Evolutionary conservation across 768 basidiomycete species (phyloP).

Genomic region (Tylopilus subfusipes): DNA sequence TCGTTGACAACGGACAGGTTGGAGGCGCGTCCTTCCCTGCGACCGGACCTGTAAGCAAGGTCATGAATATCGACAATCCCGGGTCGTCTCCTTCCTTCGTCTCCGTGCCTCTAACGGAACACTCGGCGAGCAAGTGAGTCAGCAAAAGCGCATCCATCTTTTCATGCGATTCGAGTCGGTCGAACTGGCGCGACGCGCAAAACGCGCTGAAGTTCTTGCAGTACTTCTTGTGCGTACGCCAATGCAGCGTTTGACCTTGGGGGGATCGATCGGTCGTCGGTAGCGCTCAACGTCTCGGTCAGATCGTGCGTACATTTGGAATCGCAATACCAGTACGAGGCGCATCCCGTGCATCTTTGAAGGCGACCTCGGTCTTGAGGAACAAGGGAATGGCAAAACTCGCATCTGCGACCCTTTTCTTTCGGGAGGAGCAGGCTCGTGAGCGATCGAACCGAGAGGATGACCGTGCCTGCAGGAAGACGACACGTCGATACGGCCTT

Average conservation of each 20-base stretch:
- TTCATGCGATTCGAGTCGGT: slow-evolving; percentile 49
- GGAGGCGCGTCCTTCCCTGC: slow-evolving; percentile 23
- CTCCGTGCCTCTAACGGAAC: slow-evolving; percentile 11
- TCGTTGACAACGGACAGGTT: slow-evolving; percentile 32
- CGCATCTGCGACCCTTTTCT: slow-evolving; percentile 66
- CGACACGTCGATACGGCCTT: slow-evolving; percentile 42
- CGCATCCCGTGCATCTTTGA: slow-evolving; percentile 62
- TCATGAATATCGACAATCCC: slow-evolving; percentile 36
- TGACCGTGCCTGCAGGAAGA: slow-evolving; percentile 44
- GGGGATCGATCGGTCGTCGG: slow-evolving; percentile 9
- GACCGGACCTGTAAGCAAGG: slow-evolving; percentile 44
- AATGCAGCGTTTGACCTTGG: slow-evolving; percentile 66
- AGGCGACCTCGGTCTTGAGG: slow-evolving; percentile 33
- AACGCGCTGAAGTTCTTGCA: slow-evolving; percentile 58
- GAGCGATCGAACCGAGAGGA: slow-evolving; percentile 47
- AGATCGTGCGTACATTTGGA: slow-evolving; percentile 47
- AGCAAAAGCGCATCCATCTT: slow-evolving; percentile 61
- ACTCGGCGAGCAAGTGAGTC: slow-evolving; percentile 54
- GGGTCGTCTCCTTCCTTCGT: slow-evolving; percentile 16
- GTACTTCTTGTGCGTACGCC: slow-evolving; percentile 64
- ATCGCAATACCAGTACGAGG: slow-evolving; percentile 72
- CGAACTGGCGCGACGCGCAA: slow-evolving; percentile 43
- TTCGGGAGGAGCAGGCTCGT: slow-evolving; percentile 46
- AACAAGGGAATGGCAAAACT: slow-evolving; percentile 50
- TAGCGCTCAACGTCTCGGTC: slow-evolving; percentile 1